Base-by-base conservation (phyloP, 208 protist genomes). In the Acanthamoeba sp. region DNA sequence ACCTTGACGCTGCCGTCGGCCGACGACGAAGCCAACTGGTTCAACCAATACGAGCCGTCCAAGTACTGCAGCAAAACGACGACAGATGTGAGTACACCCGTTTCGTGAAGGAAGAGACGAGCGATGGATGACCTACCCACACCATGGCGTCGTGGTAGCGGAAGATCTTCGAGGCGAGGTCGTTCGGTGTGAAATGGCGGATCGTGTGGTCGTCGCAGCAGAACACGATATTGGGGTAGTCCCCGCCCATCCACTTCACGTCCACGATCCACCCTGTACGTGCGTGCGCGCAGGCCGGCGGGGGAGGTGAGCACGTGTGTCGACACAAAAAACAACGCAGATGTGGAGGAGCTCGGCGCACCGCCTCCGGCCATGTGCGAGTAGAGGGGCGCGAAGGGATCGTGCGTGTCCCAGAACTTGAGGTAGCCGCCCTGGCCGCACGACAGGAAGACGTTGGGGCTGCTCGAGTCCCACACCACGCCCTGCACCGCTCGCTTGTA, bases 311-410 rank as follows among this genome's bases (percentile, higher is more conserved):
- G 69, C 20, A 45, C 2, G 12, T 7, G 59, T 27, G 66, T n/a
- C 0, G 7, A 78, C 14, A 38, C n/a, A n/a, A n/a, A n/a, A n/a
- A n/a, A n/a, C n/a, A n/a, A n/a, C n/a, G n/a, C n/a, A n/a, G n/a
- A n/a, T n/a, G n/a, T n/a, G n/a, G n/a, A n/a, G n/a, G n/a, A n/a
- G n/a, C n/a, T n/a, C 14, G 40, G 24, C 42, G 48, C 9, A 88
- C 78, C 87, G 71, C 87, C 87, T 1, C 87, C 87, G 38, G 87
- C 87, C 87, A 92, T 92, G 45, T 92, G 59, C n/a, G 87, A 45
- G 59, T 92, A 76, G 87, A 92, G 57, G 7, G 87, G 87, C 50
- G 62, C 38, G 36, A 76, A 92, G 6, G 87, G 87, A 24, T 92
- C 59, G 6, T 55, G 87, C 59, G 45, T 42, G 57, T 92, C 55